Conservation (phyloP, 2,329 filamentous ascomycete species). For the Neopestalotiopsis rosae region DNA sequence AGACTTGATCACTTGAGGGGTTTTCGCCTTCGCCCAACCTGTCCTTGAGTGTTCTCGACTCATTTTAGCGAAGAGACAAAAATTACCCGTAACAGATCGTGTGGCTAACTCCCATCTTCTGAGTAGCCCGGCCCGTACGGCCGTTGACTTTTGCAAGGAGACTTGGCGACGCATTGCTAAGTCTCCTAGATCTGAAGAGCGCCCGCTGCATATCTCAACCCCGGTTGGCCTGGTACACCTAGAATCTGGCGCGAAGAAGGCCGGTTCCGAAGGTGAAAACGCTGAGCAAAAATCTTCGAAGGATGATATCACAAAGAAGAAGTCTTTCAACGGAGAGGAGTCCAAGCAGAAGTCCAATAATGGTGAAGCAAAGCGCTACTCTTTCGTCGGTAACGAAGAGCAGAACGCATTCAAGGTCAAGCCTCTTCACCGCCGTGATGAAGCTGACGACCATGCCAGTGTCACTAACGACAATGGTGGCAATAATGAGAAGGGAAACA, state of each 20-base stretch:
- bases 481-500: background rate
- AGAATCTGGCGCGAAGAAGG: no score
- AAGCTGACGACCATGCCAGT: background rate
- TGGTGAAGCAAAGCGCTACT: no score
- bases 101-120: background rate
- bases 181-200: background rate
- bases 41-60: no score
- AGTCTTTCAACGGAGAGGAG: no score
- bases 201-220: constrained; percentile 1
- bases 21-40: no score
- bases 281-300: no score
- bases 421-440: background rate
- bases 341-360: no score
- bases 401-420: no score
- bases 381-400: no score
- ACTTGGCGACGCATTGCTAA: constrained; percentile 13
- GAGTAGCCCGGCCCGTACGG: background rate
- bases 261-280: no score
- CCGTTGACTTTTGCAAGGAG: constrained; percentile 3
- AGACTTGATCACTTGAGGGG: no score
- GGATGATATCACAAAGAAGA: no score
- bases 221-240: background rate
- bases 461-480: background rate
- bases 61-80: background rate
- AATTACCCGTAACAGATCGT: background rate